Evolutionary conservation across 768 basidiomycete species (phyloP).

Genomic region (Pholiota molesta): DNA sequence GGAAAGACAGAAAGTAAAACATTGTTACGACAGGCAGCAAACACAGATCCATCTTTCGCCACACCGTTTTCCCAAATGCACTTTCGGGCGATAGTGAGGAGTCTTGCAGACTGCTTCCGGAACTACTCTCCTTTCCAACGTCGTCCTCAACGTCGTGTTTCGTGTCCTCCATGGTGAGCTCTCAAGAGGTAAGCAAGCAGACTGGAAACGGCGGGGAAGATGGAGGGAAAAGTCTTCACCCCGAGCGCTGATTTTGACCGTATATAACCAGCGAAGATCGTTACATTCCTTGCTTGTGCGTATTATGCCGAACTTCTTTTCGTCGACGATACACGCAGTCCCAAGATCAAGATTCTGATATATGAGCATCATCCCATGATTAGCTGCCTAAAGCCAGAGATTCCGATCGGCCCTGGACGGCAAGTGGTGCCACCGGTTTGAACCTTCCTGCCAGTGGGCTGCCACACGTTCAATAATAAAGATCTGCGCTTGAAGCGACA

Average conservation of each 20-base stretch:
- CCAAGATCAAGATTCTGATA: background rate
- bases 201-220: background rate
- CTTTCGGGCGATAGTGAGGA: slow-evolving; percentile 10
- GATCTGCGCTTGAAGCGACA: background rate
- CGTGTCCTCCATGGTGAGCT: background rate
- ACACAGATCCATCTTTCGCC: slow-evolving; percentile 52
- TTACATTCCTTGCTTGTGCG: background rate
- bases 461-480: background rate
- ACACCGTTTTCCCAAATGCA: slow-evolving; percentile 39
- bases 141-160: background rate
- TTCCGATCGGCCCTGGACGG: background rate
- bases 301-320: background rate
- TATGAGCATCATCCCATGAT: background rate
- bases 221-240: background rate
- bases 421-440: background rate
- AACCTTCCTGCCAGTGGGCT: background rate
- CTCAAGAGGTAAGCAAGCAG: background rate
- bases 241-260: background rate
- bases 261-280: background rate
- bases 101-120: slow-evolving; percentile 22
- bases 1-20: slow-evolving; percentile 55
- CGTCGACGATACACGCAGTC: background rate
- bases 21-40: slow-evolving; percentile 51
- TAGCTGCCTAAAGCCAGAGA: background rate
- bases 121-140: background rate